A percentile compares a stretch with the other conserved stretches of the same genome.
phyloP scores from a whole-genome alignment of 208 protist species.

The Acanthamoeba royreba region DNA sequence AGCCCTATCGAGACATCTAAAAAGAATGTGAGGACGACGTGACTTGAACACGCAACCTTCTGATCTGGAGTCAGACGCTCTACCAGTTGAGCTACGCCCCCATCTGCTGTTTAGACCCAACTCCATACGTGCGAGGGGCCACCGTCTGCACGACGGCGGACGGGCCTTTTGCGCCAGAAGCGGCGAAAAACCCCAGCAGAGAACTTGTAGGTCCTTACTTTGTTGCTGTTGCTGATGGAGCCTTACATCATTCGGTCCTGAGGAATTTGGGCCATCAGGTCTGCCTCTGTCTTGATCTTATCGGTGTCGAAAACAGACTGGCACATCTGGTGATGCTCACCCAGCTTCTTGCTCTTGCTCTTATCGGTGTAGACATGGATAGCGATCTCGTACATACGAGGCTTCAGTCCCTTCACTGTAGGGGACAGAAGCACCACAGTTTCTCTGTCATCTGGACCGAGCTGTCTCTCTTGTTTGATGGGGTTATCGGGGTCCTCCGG shows the following conservation, averaged over 20 bases:
- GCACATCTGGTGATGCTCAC: slow-evolving; percentile 33
- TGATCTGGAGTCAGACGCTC: no score
- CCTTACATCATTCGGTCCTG: neutral
- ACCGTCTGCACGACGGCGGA: no score
- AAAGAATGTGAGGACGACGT: no score
- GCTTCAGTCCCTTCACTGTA: neutral
- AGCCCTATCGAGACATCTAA: no score
- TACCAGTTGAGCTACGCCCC: no score
- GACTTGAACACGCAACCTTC: no score
- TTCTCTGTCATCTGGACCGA: neutral
- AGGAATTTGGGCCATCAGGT: neutral
- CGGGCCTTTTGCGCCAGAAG: no score
- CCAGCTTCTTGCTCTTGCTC: neutral
- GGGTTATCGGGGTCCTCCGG: neutral
- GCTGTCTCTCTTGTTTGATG: neutral
- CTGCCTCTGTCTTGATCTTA: neutral
- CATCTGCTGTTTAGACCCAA: no score
- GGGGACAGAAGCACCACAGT: neutral
- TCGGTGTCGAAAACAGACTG: slow-evolving; percentile 6
- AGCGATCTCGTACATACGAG: neutral
- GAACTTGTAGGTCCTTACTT: no score
- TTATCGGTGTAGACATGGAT: neutral
- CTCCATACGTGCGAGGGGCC: no score
- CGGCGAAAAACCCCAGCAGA: no score
- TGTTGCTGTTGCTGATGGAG: neutral